Conservation (phyloP, 2,329 filamentous ascomycete species). For the Phyllosticta citribraziliensis region DNA sequence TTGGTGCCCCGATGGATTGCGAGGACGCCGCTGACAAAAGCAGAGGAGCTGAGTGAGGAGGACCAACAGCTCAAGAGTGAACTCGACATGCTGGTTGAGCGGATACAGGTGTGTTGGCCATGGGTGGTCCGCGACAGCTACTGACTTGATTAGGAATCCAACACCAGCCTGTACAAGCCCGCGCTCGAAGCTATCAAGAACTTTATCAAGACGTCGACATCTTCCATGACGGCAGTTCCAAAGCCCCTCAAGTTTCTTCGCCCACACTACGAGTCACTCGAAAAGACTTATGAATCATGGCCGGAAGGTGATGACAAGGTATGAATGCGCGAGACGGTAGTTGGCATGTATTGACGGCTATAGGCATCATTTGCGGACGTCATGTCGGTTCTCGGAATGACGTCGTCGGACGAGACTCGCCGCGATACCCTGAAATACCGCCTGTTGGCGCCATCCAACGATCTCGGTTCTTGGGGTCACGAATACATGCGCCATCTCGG, state of each 20-base stretch:
- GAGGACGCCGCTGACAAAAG: slow-evolving; percentile 2
- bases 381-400: slow-evolving; percentile 96
- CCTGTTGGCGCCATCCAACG: slow-evolving; percentile 76
- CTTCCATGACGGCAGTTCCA: slow-evolving; percentile 97
- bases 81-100: slow-evolving; percentile 94
- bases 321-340: background rate
- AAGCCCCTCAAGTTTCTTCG: slow-evolving; percentile 97
- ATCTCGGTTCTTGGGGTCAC: slow-evolving; percentile 95
- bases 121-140: background rate
- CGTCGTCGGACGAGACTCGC: slow-evolving; percentile 91
- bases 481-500: slow-evolving; percentile 96
- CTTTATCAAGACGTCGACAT: slow-evolving; percentile 98
- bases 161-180: slow-evolving; percentile 79
- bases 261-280: slow-evolving; percentile 88
- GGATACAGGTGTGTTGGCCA: slow-evolving; percentile 60
- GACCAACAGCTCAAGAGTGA: slow-evolving; percentile 97
- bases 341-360: slow-evolving; percentile 14
- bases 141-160: slow-evolving; percentile 51
- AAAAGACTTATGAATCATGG: slow-evolving; percentile 85
- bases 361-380: slow-evolving; percentile 78
- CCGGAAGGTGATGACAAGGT: slow-evolving; percentile 74
- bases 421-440: slow-evolving; percentile 95
- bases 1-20: slow-evolving; percentile 26
- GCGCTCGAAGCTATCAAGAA: slow-evolving; percentile 94
- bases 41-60: slow-evolving; percentile 92